These are phyloP conservation scores for Nemania sp. DNA, from an alignment of 2,329 filamentous ascomycete species.

Conservation along the genomic window DNA sequence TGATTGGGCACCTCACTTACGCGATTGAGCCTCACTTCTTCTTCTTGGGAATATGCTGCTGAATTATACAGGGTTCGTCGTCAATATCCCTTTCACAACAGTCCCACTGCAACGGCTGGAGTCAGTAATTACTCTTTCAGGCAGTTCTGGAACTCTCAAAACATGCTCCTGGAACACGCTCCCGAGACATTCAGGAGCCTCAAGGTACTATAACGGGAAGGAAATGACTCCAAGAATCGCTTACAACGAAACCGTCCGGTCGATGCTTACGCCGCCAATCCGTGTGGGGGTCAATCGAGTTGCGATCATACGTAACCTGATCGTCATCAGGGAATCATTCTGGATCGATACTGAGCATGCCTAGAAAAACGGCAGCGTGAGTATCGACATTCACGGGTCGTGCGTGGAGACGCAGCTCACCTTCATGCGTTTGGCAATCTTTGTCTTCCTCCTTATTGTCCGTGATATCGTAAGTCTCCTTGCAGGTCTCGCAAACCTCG, in stretches of 20 bases:
- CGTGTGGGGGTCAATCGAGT: slow-evolving; percentile 5
- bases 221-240: too few species aligned
- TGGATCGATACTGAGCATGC: not conserved
- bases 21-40: not conserved
- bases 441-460: slow-evolving; percentile 16
- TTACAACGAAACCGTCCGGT: too few species aligned
- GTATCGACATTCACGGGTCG: not conserved
- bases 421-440: slow-evolving; percentile 16
- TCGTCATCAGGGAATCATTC: slow-evolving; percentile 22
- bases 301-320: not conserved
- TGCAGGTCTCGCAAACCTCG: slow-evolving; percentile 16
- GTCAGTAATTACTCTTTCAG: too few species aligned
- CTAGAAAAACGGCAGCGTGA: slow-evolving; percentile 3
- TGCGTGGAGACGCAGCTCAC: not conserved
- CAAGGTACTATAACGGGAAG: too few species aligned
- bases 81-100: slow-evolving; percentile 10
- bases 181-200: too few species aligned
- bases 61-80: slow-evolving; percentile 4
- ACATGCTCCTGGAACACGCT: too few species aligned
- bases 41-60: slow-evolving; percentile 15
- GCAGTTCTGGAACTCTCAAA: too few species aligned
- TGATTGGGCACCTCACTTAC: not conserved
- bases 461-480: slow-evolving; percentile 20
- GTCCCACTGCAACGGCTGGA: slow-evolving; percentile 15
- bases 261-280: slow-evolving; percentile 24